phyloP scores from a whole-genome alignment of 495 filamentous ascomycete species.

The Usnea hakonensis region DNA sequence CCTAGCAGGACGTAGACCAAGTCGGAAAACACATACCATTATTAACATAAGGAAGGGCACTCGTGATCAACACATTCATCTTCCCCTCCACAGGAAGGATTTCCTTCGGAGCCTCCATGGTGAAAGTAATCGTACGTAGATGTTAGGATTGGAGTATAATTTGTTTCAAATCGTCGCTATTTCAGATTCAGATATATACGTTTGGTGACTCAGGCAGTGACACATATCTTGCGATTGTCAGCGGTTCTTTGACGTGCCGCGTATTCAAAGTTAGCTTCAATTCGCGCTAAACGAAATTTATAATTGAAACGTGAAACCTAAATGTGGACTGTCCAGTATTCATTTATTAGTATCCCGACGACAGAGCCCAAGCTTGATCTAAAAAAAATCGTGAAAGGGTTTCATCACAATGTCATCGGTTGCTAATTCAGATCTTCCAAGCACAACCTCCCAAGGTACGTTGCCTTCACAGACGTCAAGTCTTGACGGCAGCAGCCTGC shows the following conservation, averaged over 20 bases:
- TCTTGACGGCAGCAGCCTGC: background rate
- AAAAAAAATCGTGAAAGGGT: background rate
- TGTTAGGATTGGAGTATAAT: background rate
- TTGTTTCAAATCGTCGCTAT: background rate
- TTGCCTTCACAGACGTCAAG: background rate
- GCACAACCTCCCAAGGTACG: constrained; percentile 26
- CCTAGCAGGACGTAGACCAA: background rate
- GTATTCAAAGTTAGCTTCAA: background rate
- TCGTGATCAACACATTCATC: constrained; percentile 50
- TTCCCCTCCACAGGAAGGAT: constrained; percentile 40
- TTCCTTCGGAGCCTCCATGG: constrained; percentile 14
- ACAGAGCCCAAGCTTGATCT: background rate
- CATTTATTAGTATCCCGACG: constrained; percentile 5
- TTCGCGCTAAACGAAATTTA: background rate
- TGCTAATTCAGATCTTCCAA: constrained; percentile 23
- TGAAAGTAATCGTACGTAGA: background rate
- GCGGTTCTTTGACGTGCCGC: background rate
- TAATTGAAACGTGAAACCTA: background rate
- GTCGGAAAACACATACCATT: constrained; percentile 42
- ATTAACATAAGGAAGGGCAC: constrained; percentile 82
- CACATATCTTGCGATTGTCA: background rate
- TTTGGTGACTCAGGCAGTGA: background rate
- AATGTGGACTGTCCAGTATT: background rate
- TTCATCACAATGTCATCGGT: constrained; percentile 24
- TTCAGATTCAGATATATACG: background rate